Evolutionary conservation across 441 rosid genomes (phyloP).

Genomic region (Adansonia rubrostipa): DNA sequence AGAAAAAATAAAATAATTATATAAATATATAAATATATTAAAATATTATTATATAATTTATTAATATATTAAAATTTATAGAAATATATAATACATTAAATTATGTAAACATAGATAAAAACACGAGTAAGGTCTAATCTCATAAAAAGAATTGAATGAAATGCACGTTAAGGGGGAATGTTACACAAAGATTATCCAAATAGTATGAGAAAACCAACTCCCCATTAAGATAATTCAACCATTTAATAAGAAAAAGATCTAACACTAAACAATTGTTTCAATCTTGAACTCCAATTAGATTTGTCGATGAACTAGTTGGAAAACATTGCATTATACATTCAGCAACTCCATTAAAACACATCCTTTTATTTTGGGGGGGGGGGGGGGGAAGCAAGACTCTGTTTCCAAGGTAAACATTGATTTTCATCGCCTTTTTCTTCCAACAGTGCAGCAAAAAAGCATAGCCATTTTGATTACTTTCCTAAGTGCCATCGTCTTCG

Average conservation of each 20-base stretch:
- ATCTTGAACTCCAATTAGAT: slow-evolving; percentile 3
- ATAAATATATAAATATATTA: background rate
- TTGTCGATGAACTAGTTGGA: background rate
- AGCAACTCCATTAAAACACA: background rate
- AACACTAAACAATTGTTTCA: background rate
- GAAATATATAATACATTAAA: too few relatives aligned
- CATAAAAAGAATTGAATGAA: background rate
- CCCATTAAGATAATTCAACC: too few relatives aligned
- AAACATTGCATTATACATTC: background rate
- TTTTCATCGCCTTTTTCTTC: background rate
- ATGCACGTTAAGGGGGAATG: too few relatives aligned
- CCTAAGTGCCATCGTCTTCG: slow-evolving; percentile 71
- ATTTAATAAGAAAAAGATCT: background rate
- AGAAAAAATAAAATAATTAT: too few relatives aligned
- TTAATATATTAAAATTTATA: too few relatives aligned
- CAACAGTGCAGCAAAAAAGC: background rate
- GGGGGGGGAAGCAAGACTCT: background rate
- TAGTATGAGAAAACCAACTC: too few relatives aligned
- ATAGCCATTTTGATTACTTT: background rate
- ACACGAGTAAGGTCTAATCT: too few relatives aligned
- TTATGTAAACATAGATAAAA: too few relatives aligned
- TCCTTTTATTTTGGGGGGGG: background rate
- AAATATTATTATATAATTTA: too few relatives aligned
- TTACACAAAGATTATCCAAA: too few relatives aligned
- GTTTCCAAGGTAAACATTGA: background rate